phyloP scores from a whole-genome alignment of 2,329 filamentous ascomycete species.

The Geosmithia putterillii region DNA sequence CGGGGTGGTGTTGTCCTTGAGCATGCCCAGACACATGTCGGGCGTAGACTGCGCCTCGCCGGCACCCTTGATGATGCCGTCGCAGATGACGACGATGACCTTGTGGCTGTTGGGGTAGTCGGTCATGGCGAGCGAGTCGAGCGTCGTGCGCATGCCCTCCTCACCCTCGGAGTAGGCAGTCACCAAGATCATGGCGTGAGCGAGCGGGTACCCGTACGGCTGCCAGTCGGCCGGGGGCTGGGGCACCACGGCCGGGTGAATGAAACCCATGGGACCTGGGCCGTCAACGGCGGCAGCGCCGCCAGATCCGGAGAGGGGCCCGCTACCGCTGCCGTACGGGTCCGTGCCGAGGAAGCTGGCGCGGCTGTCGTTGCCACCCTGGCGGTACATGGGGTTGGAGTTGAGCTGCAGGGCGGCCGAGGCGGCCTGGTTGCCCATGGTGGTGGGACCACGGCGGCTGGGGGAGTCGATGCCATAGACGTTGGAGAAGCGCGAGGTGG shows the following conservation, averaged over 20 bases:
- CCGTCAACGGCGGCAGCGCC: conserved; percentile 50
- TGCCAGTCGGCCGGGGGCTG: conserved; percentile 96
- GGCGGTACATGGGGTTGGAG: conserved; percentile 47
- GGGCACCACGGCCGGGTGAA: conserved; percentile 89
- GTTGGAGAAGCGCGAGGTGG: conserved; percentile 87
- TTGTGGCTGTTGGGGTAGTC: conserved; percentile 99
- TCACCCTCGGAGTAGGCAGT: conserved; percentile 96
- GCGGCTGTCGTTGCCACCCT: conserved; percentile 48
- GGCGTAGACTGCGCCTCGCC: conserved; percentile 81
- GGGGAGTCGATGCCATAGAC: conserved; percentile 67
- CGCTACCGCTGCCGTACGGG: conserved; percentile 36
- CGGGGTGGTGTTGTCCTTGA: conserved; percentile 76
- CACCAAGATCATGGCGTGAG: conserved; percentile 86
- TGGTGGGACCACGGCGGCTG: conserved; percentile 54
- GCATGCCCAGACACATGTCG: conserved; percentile 83
- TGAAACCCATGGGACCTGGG: conserved; percentile 81
- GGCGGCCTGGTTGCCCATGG: conserved; percentile 85
- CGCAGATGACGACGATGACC: conserved; percentile 88
- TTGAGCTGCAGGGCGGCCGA: conserved; percentile 59
- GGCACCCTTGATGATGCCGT: conserved; percentile 93
- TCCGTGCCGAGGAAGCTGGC: conserved; percentile 53
- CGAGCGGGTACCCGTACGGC: conserved; percentile 89
- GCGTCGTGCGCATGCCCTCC: conserved; percentile 80
- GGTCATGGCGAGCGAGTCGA: conserved; percentile 93
- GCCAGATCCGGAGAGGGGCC: not conserved